Evolutionary conservation across 148 eudicot genomes (phyloP).

Genomic region (Arctostaphylos glauca): DNA sequence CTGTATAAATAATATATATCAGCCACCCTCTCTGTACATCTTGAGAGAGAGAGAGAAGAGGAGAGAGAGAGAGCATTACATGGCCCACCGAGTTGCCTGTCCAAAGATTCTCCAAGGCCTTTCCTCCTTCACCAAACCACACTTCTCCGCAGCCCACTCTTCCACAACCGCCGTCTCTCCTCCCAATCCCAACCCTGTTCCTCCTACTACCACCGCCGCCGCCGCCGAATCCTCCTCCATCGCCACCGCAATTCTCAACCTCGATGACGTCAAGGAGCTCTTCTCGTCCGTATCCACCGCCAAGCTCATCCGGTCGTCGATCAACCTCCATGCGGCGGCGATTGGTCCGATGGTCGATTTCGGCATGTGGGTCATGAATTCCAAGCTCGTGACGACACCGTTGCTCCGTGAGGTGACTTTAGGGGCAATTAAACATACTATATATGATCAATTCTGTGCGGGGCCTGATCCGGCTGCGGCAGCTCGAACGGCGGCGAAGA

Average conservation of each 20-base stretch:
- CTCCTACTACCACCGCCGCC: neutral
- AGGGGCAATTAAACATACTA: constrained; percentile 36
- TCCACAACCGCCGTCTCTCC: constrained; percentile 30
- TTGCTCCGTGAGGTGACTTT: constrained; percentile 32
- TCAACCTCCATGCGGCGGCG: constrained; percentile 44
- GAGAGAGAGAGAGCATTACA: constrained; percentile 10
- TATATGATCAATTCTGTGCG: constrained; percentile 81
- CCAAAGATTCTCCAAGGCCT: constrained; percentile 35
- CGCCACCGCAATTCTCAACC: constrained; percentile 23
- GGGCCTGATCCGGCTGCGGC: constrained; percentile 54
- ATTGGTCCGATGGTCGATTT: constrained; percentile 56
- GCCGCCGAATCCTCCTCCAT: no score
- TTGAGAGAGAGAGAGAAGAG: neutral
- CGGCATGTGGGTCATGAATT: constrained; percentile 71
- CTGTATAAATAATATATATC: no score
- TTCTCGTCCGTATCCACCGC: constrained; percentile 49
- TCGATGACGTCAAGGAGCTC: constrained; percentile 41
- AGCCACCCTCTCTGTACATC: no score
- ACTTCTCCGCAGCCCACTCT: constrained; percentile 39
- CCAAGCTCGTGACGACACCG: constrained; percentile 42
- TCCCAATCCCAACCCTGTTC: constrained; percentile 11
- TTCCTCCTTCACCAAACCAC: constrained; percentile 31
- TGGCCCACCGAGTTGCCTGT: constrained; percentile 43
- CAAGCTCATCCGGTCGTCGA: constrained; percentile 45
- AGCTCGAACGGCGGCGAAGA: constrained; percentile 31